A percentile compares a stretch with the other conserved stretches of the same genome.
Conservation (phyloP, 805 yeast species). For the Clavispora asparagi region DNA sequence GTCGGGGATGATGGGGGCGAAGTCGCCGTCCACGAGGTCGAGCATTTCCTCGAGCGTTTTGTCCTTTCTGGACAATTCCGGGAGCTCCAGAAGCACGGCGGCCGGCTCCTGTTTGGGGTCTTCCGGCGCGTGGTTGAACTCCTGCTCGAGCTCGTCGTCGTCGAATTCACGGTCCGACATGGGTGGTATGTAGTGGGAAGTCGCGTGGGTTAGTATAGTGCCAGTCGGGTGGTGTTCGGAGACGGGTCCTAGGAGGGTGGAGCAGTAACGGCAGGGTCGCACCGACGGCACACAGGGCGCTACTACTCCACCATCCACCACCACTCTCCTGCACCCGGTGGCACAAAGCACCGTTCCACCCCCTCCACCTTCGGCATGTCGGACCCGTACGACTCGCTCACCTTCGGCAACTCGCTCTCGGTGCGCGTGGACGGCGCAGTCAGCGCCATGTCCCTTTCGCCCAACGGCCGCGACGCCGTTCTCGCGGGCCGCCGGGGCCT, state of each 20-base stretch:
- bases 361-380: not conserved
- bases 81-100: constrained; percentile 36
- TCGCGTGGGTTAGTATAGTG: too few relatives aligned
- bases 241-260: too few relatives aligned
- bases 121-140: constrained; percentile 16
- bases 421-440: constrained; percentile 87
- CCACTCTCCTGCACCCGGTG: not conserved
- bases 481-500: constrained; percentile 81
- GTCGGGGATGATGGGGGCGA: constrained; percentile 94
- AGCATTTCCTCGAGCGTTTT: constrained; percentile 79
- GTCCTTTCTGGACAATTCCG: constrained; percentile 71
- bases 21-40: constrained; percentile 80
- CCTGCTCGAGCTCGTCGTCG: constrained; percentile 20
- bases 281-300: too few relatives aligned
- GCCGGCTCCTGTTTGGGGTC: not conserved
- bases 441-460: constrained; percentile 85
- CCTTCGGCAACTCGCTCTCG: constrained; percentile 78
- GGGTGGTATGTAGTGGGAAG: not conserved
- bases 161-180: not conserved
- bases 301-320: too few relatives aligned
- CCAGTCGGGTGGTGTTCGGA: too few relatives aligned
- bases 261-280: too few relatives aligned
- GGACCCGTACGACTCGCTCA: constrained; percentile 39
- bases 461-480: constrained; percentile 89
- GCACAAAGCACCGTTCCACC: not conserved